Percentiles rank a stretch among this genome's conserved stretches.
phyloP scores from a whole-genome alignment of 148 eudicot species.

The Amaranthus hypochondriacus region DNA sequence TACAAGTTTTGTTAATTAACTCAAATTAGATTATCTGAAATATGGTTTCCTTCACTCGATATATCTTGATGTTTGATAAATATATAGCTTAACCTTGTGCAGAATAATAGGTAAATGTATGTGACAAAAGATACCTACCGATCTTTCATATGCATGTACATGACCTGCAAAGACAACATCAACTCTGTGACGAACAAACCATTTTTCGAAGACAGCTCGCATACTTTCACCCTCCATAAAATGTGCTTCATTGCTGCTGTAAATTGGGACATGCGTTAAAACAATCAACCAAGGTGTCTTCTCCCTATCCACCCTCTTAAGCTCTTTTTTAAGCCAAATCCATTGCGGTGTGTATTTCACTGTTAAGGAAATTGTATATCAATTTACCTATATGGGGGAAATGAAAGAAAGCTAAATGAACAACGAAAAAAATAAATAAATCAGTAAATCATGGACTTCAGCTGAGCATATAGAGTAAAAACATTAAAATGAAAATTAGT shows the following conservation, averaged over 20 bases:
- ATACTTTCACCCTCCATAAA: constrained; percentile 96
- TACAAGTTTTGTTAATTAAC: neutral
- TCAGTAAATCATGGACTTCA: neutral
- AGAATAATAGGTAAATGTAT: neutral
- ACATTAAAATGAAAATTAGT: no score
- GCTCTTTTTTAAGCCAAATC: constrained; percentile 60
- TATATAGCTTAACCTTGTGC: neutral
- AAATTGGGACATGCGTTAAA: constrained; percentile 82
- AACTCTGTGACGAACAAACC: constrained; percentile 77
- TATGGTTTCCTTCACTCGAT: neutral
- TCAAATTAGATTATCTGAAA: neutral
- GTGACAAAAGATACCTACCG: constrained; percentile 39
- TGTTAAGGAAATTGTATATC: constrained; percentile 26
- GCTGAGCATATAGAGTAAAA: no score
- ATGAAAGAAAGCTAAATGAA: neutral
- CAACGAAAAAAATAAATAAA: neutral
- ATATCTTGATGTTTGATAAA: neutral
- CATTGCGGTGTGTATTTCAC: constrained; percentile 91
- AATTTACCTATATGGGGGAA: neutral
- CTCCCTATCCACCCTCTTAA: constrained; percentile 69
- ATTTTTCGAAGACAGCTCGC: constrained; percentile 68
- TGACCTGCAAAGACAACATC: constrained; percentile 86
- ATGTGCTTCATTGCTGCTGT: constrained; percentile 81
- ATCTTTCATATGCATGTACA: constrained; percentile 97
- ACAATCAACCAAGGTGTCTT: constrained; percentile 97